Base-by-base conservation (phyloP, 2,329 filamentous ascomycete genomes). In the Diaporthe velutina region DNA sequence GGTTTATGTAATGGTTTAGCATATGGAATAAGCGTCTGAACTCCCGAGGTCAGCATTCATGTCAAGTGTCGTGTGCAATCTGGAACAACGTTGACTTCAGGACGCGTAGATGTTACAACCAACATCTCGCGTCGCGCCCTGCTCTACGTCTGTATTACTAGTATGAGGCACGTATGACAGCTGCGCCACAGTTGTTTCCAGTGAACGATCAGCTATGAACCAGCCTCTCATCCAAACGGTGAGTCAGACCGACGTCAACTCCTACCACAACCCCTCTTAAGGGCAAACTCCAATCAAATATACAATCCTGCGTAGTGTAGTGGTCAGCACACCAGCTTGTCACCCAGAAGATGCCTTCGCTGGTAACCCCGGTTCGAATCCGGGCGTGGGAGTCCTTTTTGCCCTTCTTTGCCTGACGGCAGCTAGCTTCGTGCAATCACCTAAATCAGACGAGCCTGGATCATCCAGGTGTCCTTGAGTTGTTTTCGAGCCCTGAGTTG, bases 371-470 rank as follows among this genome's bases (percentile, higher is more conserved):
- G 42, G 61, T 67, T 50, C 61, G 61, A 67, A 52, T 67, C 42
- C 42, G 61, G 61, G 61, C 61, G 45, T 50, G 61, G 60, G 60
- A 67, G 61, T 35, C n/a, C 61, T 50, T 67, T 67, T 67, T 67
- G 61, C 28, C 35, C 12, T 19, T 19, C 0, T n/a, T 35, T 3
- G 15, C 30, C 13, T 25, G 17, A 5, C 19, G 2, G 3, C 22
- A 25, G 45, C 10, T 22, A 67, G 25, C 38, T 45, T 30, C n/a
- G n/a, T n/a, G n/a, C n/a, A n/a, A n/a, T n/a, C n/a, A n/a, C n/a
- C n/a, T n/a, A n/a, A n/a, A n/a, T n/a, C n/a, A n/a, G n/a, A n/a
- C n/a, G n/a, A n/a, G n/a, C n/a, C n/a, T n/a, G n/a, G n/a, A n/a
- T n/a, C n/a, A n/a, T n/a, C n/a, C n/a, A n/a, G n/a, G n/a, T n/a